These are phyloP conservation scores for Chlamydomonas reinhardtii DNA, from an alignment of 163 green algal genomes.

Conservation along the genomic window DNA sequence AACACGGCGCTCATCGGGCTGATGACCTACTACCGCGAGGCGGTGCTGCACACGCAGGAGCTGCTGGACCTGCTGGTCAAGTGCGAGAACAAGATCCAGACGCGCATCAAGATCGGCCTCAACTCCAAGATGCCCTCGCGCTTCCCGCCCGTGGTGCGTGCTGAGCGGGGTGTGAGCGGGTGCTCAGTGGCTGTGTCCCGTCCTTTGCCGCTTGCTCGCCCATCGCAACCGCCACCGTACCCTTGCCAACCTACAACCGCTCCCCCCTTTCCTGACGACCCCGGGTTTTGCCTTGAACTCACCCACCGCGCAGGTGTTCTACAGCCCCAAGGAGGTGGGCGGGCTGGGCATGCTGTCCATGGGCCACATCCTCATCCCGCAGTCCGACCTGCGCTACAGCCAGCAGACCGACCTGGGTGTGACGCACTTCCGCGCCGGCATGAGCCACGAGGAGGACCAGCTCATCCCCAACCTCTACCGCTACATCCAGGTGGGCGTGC, in stretches of 20 bases:
- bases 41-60: conserved; percentile 98
- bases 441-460: conserved; percentile 99
- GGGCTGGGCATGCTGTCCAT: conserved; percentile 99
- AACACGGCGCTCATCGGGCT: conserved; percentile 99
- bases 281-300: too few species aligned
- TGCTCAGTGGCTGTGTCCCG: too few species aligned
- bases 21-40: conserved; percentile 99
- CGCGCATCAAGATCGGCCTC: conserved; percentile 73
- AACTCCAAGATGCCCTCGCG: conserved; percentile 96
- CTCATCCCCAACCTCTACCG: conserved; percentile 99
- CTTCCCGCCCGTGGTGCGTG: conserved; percentile 93
- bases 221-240: too few species aligned
- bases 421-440: conserved; percentile 98
- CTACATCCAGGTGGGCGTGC: conserved; percentile 67
- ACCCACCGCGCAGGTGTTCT: conserved; percentile 83
- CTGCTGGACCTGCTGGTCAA: conserved; percentile 99
- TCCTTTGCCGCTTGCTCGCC: too few species aligned
- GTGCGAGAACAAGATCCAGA: conserved; percentile 99
- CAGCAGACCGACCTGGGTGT: conserved; percentile 99
- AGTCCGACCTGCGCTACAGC: conserved; percentile 98
- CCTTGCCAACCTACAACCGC: too few species aligned
- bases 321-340: conserved; percentile 98
- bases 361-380: conserved; percentile 99
- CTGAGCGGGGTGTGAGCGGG: too few species aligned
- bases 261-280: too few species aligned